Conservation (phyloP, 768 basidiomycete species). For the Serpula lacrymans region DNA sequence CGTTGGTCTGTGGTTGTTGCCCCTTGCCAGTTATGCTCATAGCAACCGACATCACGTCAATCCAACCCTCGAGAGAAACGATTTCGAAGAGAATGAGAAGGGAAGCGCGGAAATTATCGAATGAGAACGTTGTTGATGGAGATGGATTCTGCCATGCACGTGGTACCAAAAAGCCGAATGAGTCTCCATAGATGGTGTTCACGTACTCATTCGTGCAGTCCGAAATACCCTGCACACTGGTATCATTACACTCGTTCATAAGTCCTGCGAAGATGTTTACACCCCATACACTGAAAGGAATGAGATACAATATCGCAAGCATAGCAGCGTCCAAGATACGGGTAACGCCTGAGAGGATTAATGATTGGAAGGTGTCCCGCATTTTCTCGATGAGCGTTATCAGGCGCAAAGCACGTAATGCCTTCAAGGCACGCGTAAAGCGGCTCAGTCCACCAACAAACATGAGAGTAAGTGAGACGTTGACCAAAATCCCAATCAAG, state of each 20-base stretch:
- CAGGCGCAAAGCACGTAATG: constrained; percentile 81
- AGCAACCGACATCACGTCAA: constrained; percentile 84
- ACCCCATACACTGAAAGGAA: constrained; percentile 92
- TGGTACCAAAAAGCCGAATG: constrained; percentile 72
- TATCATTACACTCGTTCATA: constrained; percentile 84
- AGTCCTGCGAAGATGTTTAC: constrained; percentile 87
- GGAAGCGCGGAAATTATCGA: constrained; percentile 81
- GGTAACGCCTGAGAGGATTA: constrained; percentile 81
- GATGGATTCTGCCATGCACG: constrained; percentile 88
- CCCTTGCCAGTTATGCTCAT: constrained; percentile 72
- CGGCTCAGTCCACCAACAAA: constrained; percentile 78
- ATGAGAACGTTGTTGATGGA: constrained; percentile 80
- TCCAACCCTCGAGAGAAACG: constrained; percentile 94
- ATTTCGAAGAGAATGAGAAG: constrained; percentile 94
- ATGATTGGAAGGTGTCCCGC: constrained; percentile 80
- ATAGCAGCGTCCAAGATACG: constrained; percentile 89
- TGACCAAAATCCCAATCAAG: constrained; percentile 72
- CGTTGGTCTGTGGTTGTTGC: constrained; percentile 68
- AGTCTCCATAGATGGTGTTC: constrained; percentile 55
- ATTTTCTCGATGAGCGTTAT: constrained; percentile 88
- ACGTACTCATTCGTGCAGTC: constrained; percentile 77
- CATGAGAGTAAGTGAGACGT: constrained; percentile 66
- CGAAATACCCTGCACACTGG: constrained; percentile 40
- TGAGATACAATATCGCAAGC: constrained; percentile 87
- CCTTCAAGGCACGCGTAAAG: constrained; percentile 82